These are phyloP conservation scores for Coemansia sp. DNA, from an alignment of 192 early-diverging fungal species.

Conservation along the genomic window DNA sequence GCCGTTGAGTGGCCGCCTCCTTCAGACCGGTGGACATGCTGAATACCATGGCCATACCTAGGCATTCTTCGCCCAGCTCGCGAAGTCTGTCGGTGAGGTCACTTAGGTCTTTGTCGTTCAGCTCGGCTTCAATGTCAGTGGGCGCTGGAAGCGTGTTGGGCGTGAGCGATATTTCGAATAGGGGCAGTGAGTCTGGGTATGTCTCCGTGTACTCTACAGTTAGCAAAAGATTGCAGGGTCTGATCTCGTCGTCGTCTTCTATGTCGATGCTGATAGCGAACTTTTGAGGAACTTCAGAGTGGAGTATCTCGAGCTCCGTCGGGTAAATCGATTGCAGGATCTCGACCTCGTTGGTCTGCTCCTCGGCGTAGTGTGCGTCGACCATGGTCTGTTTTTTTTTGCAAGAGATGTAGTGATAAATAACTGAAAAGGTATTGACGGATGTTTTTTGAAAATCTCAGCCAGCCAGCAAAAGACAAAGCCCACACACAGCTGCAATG, in stretches of 20 bases:
- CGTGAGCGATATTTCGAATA: slow-evolving; percentile 61
- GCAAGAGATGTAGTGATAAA: background rate
- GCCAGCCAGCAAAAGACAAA: background rate
- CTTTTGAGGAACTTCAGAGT: slow-evolving; percentile 49
- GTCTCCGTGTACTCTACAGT: slow-evolving; percentile 68
- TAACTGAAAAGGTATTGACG: background rate
- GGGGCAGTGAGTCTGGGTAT: slow-evolving; percentile 73
- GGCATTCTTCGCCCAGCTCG: slow-evolving; percentile 61
- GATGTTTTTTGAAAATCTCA: background rate
- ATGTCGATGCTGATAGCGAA: slow-evolving; percentile 62
- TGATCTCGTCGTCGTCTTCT: slow-evolving; percentile 66
- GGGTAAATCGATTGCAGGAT: slow-evolving; percentile 82
- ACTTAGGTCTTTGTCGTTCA: slow-evolving; percentile 43
- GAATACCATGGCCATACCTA: slow-evolving; percentile 95
- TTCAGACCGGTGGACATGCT: slow-evolving; percentile 74
- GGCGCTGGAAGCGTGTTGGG: slow-evolving; percentile 29
- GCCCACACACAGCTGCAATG: background rate
- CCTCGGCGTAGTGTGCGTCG: slow-evolving; percentile 70
- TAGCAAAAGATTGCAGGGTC: slow-evolving; percentile 58
- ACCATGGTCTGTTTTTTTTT: slow-evolving; percentile 12
- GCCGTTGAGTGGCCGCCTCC: slow-evolving; percentile 67
- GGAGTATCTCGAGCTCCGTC: slow-evolving; percentile 69
- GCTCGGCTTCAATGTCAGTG: slow-evolving; percentile 52
- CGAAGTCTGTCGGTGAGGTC: slow-evolving; percentile 33
- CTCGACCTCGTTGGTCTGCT: slow-evolving; percentile 78